Percentiles rank a stretch among this genome's conserved stretches.
These are phyloP conservation scores for Dactylis glomerata DNA, from an alignment of 176 grass and related monocot genomes.

Conservation along the genomic window DNA sequence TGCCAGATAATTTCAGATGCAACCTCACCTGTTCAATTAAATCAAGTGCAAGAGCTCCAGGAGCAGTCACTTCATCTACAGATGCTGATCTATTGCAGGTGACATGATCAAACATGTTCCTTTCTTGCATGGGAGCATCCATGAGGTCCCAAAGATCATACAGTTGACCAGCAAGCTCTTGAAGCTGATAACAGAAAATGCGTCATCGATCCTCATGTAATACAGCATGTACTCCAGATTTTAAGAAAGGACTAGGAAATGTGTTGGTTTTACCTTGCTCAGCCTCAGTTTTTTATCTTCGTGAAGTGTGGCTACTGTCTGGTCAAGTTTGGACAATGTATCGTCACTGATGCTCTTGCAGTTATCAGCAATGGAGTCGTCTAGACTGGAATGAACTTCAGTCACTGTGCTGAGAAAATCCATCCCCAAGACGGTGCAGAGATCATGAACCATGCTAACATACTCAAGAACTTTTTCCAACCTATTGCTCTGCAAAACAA, in stretches of 20 bases:
- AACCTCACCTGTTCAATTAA: constrained; percentile 90
- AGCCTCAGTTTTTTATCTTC: constrained; percentile 87
- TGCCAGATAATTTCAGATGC: neutral
- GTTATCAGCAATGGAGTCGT: constrained; percentile 66
- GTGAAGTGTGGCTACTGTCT: constrained; percentile 73
- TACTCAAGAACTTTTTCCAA: constrained; percentile 91
- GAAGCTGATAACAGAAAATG: constrained; percentile 58
- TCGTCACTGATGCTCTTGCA: constrained; percentile 88
- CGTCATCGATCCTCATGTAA: constrained; percentile 1
- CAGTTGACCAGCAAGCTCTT: constrained; percentile 91
- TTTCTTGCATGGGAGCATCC: constrained; percentile 85
- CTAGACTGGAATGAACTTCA: constrained; percentile 89
- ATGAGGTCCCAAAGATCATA: constrained; percentile 99
- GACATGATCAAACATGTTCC: constrained; percentile 82
- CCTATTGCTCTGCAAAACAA: constrained; percentile 73
- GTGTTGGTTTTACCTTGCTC: constrained; percentile 61
- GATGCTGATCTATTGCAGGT: constrained; percentile 80
- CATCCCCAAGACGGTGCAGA: constrained; percentile 93
- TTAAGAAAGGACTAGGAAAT: neutral
- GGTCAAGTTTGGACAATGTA: constrained; percentile 87
- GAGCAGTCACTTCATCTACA: constrained; percentile 80
- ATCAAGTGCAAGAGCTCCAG: constrained; percentile 87
- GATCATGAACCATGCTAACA: constrained; percentile 83
- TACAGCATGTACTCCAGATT: neutral
- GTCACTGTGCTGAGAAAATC: constrained; percentile 85